Evolutionary conservation across 768 basidiomycete genomes (phyloP), one percentile per base, ranked within the genome.

Genomic region (Pisolithus albus): DNA sequence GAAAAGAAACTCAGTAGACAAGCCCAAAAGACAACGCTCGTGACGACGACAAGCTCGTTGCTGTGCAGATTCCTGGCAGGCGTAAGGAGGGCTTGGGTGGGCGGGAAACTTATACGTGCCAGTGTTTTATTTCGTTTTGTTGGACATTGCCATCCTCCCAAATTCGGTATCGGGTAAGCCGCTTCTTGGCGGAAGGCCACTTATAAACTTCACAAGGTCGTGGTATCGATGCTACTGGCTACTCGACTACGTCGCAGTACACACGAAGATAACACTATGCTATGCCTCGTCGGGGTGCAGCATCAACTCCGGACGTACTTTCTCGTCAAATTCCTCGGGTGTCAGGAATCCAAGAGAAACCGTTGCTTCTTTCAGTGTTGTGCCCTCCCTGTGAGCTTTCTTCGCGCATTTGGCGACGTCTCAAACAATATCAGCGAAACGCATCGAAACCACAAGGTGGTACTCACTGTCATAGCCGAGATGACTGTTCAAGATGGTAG

Each of bases 321-420:
- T 92, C 66, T 81, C 76, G 70, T 98, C 94, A 70, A 98, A 99
- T 68, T 94, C 92, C 65, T 95, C 91, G 0, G 83, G 75, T 1
- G 87, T 87, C 61, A 98, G 68, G 69, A 89, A 84, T 46, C 91
- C 92, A 34, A 97, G 79, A 18, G 83, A 70, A 43, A 98, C 85
- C 10, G 93, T 92, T 39, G 96, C 92, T 72, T 92, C 88, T 76
- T 95, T 98, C 68, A 98, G 65, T 53, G 96, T 98, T 46, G 85
- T 89, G 24, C 96, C 96, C 71, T 99, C 93, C 69, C 88, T 92
- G 78, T 98, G 96, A n/a, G 96, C 96, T 70, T 98, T 98, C 81
- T 99, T 99, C 26, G 96, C 96, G 63, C 89, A 92, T 72, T 90
- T 93, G 46, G 96, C 96, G 46, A 98, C 96, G 71, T 96, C 93